Evolutionary conservation across 2,329 filamentous ascomycete species (phyloP).

Genomic region (Phyllosticta capitalensis): DNA sequence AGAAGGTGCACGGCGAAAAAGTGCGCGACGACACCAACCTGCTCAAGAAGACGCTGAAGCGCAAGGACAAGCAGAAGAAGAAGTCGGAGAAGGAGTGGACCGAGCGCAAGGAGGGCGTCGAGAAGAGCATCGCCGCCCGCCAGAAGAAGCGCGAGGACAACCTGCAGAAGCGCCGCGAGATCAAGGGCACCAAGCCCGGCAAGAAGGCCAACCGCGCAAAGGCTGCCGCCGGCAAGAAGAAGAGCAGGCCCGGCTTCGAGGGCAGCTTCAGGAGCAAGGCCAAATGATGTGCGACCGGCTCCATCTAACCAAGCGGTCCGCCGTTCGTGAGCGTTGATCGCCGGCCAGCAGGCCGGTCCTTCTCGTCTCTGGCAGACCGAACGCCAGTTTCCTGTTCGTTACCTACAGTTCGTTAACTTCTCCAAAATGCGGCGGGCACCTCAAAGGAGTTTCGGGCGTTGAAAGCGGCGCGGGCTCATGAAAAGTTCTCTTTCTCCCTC

Average conservation of each 20-base stretch:
- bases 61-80: constrained; percentile 80
- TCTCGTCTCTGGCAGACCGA: neutral
- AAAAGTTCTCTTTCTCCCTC: neutral
- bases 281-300: neutral
- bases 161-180: constrained; percentile 63
- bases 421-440: neutral
- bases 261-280: constrained; percentile 53
- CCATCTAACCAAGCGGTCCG: neutral
- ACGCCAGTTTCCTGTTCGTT: neutral
- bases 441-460: neutral
- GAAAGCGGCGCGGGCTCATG: neutral
- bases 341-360: neutral
- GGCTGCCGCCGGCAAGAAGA: constrained; percentile 29
- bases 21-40: constrained; percentile 77
- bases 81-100: constrained; percentile 84
- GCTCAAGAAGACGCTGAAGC: constrained; percentile 84
- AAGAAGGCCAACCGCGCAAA: constrained; percentile 42
- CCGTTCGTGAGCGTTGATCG: neutral
- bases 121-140: constrained; percentile 38
- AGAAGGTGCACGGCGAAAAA: constrained; percentile 79
- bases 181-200: constrained; percentile 62
- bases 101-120: constrained; percentile 35
- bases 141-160: constrained; percentile 43
- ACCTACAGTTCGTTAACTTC: neutral
- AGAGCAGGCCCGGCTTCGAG: constrained; percentile 48